Conservation (phyloP, 169 alveolate species). For the Eimeria acervulina region DNA sequence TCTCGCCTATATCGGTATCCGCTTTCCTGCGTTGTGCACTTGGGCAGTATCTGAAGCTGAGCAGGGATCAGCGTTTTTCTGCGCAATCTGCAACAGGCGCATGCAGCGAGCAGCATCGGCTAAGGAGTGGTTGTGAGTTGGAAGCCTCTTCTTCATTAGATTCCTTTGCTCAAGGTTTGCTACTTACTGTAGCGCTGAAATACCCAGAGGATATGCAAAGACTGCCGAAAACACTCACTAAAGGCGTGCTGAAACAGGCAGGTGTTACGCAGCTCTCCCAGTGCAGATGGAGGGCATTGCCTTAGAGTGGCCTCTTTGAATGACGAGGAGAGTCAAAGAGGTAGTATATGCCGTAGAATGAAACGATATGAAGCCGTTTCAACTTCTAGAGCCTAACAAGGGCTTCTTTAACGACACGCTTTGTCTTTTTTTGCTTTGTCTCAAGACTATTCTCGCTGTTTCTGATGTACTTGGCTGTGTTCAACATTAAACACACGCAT, state of each 20-base stretch:
- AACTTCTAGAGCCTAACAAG: too few species aligned
- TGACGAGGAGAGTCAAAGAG: too few species aligned
- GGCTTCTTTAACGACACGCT: too few species aligned
- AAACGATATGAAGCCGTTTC: too few species aligned
- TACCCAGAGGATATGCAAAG: slow-evolving; percentile 20
- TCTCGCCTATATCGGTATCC: background rate
- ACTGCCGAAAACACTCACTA: background rate
- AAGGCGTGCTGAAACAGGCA: background rate
- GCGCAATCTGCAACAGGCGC: background rate
- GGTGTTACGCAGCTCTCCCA: background rate
- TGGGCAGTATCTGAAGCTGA: background rate
- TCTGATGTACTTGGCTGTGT: too few species aligned
- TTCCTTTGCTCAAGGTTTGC: slow-evolving; percentile 1
- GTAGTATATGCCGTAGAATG: too few species aligned
- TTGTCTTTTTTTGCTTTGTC: too few species aligned
- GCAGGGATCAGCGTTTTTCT: background rate
- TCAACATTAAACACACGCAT: too few species aligned
- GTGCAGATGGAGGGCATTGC: background rate
- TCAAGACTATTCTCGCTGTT: too few species aligned
- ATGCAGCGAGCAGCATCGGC: background rate
- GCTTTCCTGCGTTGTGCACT: slow-evolving; percentile 30
- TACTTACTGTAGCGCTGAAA: slow-evolving; percentile 14
- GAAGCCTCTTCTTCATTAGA: background rate
- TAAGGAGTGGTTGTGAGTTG: background rate
- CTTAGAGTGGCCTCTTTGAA: too few species aligned